Evolutionary conservation across 495 filamentous ascomycete species (phyloP), one percentile per base, ranked within the genome.

Genomic region (Margaritispora aquatica): DNA sequence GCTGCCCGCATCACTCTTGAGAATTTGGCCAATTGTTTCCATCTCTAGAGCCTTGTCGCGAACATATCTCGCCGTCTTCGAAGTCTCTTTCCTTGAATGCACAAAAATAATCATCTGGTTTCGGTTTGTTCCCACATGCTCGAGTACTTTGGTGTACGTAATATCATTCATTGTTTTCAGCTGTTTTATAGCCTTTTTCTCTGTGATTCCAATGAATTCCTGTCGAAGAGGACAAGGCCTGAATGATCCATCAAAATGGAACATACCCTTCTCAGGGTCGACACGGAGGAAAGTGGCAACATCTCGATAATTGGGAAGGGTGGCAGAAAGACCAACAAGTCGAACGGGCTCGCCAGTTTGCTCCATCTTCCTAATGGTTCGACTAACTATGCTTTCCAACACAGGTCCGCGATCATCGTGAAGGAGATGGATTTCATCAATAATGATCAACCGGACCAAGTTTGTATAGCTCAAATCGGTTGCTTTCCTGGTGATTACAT

Each of bases 41-140:
- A 88, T 80, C 69, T 99, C 94, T 9, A 97, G 68, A 1, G 95
- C 94, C 71, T 96, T 97, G 75, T 99, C 94, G 53, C 92, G 79
- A 66, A 99, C 89, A 70, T 96, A 96, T 71, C 88, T 90, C 5
- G 93, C 94, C 0, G 94, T 99, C 73, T 97, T 99, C 4, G 92
- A 91, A 0, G 94, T 99, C 68, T 99, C 94, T 69, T 99, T 99
- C 57, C 94, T 77, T 23, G 94, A 99, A 68, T 99, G 94, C 20
- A 97, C 94, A 65, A 99, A 99, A 51, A 99, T 93, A 46, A 99
- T 83, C 91, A 99, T 96, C 73, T 99, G 94, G 65, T 96, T 92
- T 57, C 86, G 82, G 59, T 93, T 86, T 53, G 85, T 82, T 0
- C 92, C 93, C 23, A 97, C 94, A 67, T 98, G 94, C 70, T 99